Conservation (phyloP, 2,329 filamentous ascomycete species). For the Ophiostoma montium region DNA sequence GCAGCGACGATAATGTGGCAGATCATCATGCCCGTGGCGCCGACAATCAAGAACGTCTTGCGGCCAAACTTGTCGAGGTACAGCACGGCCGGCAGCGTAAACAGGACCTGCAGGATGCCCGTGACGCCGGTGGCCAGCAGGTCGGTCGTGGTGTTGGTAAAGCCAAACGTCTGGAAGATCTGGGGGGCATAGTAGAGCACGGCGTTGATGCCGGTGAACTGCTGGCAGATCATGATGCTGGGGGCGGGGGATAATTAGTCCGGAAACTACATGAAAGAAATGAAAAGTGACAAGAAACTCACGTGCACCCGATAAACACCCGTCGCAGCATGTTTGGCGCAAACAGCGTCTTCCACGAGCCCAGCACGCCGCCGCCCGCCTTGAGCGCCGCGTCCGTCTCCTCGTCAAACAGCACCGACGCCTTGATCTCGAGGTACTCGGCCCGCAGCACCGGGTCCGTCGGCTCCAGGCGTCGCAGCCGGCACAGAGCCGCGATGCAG, state of each 20-base stretch:
- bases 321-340: constrained; percentile 37
- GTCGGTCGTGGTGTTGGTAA: constrained; percentile 42
- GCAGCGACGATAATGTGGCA: constrained; percentile 79
- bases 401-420: constrained; percentile 42
- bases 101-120: constrained; percentile 35
- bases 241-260: no score
- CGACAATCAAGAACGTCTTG: constrained; percentile 15
- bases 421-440: constrained; percentile 33
- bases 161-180: constrained; percentile 49
- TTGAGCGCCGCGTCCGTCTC: constrained; percentile 63
- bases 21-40: constrained; percentile 46
- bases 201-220: constrained; percentile 37
- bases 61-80: constrained; percentile 40
- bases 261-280: no score
- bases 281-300: no score
- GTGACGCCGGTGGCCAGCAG: constrained; percentile 50
- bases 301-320: constrained; percentile 29
- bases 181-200: constrained; percentile 56
- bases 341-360: constrained; percentile 55
- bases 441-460: constrained; percentile 24
- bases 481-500: constrained; percentile 14
- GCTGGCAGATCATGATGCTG: constrained; percentile 41
- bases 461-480: constrained; percentile 18
- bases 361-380: constrained; percentile 48
- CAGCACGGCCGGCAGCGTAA: constrained; percentile 35